phyloP scores from a whole-genome alignment of 345 rosid genomes.

The Ailanthus altissimus region DNA sequence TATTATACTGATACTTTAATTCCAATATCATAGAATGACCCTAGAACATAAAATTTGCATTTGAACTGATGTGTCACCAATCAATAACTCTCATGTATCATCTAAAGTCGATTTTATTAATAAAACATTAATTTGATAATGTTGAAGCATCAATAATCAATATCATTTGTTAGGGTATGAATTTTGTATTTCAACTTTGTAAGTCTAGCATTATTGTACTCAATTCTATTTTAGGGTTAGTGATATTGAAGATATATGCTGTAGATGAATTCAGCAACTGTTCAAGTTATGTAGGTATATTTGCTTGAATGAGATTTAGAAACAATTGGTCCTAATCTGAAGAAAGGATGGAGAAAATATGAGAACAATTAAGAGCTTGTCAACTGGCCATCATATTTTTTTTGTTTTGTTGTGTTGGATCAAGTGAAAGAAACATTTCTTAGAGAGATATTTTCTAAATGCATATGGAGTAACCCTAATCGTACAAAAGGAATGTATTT shows the following conservation, averaged over 20 bases:
- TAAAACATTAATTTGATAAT: no score
- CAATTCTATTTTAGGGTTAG: neutral
- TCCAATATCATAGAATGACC: no score
- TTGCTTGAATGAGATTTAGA: conserved; percentile 12
- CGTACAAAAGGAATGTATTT: neutral
- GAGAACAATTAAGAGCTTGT: neutral
- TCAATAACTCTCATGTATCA: no score
- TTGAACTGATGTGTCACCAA: no score
- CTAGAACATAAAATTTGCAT: no score
- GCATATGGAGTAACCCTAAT: neutral
- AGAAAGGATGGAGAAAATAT: neutral
- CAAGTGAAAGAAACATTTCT: conserved; percentile 10
- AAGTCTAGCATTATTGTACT: no score
- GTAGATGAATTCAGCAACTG: neutral
- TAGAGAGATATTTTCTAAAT: neutral
- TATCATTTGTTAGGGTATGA: no score
- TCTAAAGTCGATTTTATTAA: no score
- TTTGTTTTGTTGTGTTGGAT: neutral
- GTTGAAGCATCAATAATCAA: no score
- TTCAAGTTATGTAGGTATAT: neutral
- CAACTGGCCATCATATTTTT: neutral
- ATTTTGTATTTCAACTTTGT: no score
- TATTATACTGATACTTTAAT: no score
- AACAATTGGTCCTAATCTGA: neutral
- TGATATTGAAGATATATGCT: neutral